Evolutionary conservation across 768 basidiomycete species (phyloP).

Genomic region (Tricholoma sp.): DNA sequence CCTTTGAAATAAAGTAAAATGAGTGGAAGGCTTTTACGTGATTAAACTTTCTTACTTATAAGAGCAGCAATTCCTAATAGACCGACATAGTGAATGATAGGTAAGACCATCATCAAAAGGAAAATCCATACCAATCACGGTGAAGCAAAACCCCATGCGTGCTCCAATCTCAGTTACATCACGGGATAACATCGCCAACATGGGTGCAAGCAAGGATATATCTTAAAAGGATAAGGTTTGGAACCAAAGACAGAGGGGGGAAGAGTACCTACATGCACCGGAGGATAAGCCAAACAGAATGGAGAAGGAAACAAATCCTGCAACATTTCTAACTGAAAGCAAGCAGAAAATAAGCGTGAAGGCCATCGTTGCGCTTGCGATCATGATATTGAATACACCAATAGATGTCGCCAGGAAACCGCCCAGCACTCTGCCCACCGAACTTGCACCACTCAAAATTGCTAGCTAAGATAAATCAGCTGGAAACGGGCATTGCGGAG

Average conservation of each 20-base stretch:
- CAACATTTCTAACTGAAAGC: conserved; percentile 23
- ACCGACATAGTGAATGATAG: neutral
- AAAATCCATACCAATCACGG: neutral
- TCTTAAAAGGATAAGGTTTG: neutral
- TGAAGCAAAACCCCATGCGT: conserved; percentile 28
- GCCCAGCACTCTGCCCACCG: conserved; percentile 32
- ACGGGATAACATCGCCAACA: conserved; percentile 38
- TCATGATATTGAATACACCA: conserved; percentile 27
- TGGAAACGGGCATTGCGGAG: conserved; percentile 11
- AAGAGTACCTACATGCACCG: conserved; percentile 29
- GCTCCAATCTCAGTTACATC: conserved; percentile 48
- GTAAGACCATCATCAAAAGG: neutral
- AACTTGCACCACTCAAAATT: conserved; percentile 45
- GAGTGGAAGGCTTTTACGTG: neutral
- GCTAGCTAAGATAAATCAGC: conserved; percentile 34
- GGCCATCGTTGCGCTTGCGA: conserved; percentile 21
- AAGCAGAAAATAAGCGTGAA: conserved; percentile 32
- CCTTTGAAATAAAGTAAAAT: neutral
- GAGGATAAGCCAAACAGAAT: conserved; percentile 37
- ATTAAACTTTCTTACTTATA: neutral
- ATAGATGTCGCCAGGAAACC: conserved; percentile 26
- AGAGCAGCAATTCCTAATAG: neutral
- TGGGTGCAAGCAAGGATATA: conserved; percentile 38
- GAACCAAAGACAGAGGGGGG: neutral
- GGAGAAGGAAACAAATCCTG: conserved; percentile 28